Conservation (phyloP, 2,329 filamentous ascomycete genomes). For the Penicillium hordei region DNA sequence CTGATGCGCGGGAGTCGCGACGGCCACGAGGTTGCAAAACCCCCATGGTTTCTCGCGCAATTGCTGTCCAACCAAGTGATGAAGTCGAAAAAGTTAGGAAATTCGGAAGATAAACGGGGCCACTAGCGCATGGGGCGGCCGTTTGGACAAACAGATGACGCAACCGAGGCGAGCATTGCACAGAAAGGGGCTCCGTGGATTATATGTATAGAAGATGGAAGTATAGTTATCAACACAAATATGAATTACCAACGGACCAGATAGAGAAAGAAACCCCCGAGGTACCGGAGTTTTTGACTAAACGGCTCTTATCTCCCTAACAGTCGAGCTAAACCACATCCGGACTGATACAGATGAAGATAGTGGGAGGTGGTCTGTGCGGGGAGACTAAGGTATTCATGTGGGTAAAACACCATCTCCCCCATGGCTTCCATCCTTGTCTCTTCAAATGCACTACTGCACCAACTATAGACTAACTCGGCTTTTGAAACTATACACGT, state of each 20-base stretch:
- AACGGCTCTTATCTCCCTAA: conserved; percentile 7
- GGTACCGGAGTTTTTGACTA: conserved; percentile 7
- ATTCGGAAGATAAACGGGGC: conserved; percentile 18
- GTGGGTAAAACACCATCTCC: neutral
- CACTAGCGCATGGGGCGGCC: conserved; percentile 19
- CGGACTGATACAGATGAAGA: conserved; percentile 7
- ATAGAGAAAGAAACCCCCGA: neutral
- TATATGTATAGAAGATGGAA: conserved; percentile 3
- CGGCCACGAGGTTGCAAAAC: conserved; percentile 33
- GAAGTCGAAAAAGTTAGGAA: neutral
- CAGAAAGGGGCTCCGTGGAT: neutral
- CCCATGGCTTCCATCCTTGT: neutral
- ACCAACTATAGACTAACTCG: neutral
- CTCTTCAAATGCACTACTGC: neutral
- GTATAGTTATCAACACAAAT: neutral
- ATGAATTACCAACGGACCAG: conserved; percentile 4
- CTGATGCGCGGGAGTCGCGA: conserved; percentile 31
- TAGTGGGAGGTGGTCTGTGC: neutral
- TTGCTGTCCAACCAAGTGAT: neutral
- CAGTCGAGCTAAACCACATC: conserved; percentile 3
- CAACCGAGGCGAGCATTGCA: conserved; percentile 11
- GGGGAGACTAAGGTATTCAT: no score
- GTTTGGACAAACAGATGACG: conserved; percentile 20
- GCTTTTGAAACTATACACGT: neutral
- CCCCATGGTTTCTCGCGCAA: conserved; percentile 26